Conservation (phyloP, 768 basidiomycete genomes). For the Suillus weaverae region DNA sequence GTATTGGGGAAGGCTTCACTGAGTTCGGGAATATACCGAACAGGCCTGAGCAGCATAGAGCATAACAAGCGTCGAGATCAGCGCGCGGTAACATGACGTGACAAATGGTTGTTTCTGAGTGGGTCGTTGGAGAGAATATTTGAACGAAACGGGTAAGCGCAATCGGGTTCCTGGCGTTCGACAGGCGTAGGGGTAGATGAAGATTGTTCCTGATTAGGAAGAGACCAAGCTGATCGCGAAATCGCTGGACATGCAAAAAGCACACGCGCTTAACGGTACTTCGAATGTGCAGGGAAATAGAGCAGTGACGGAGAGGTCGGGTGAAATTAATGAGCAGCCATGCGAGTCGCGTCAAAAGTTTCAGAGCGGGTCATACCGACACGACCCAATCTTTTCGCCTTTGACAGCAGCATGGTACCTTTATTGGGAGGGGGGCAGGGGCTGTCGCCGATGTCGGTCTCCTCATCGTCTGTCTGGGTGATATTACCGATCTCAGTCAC, state of each 20-base stretch:
- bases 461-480: slow-evolving; percentile 69
- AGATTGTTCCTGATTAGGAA: slow-evolving; percentile 4
- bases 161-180: slow-evolving; percentile 2
- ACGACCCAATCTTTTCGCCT: slow-evolving; percentile 56
- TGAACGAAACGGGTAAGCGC: slow-evolving; percentile 11
- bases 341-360: slow-evolving; percentile 65
- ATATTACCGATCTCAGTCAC: slow-evolving; percentile 68
- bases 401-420: slow-evolving; percentile 40
- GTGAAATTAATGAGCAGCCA: slow-evolving; percentile 43
- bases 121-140: slow-evolving; percentile 13
- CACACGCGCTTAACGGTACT: slow-evolving; percentile 3
- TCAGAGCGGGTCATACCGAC: slow-evolving; percentile 59
- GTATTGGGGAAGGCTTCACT: slow-evolving; percentile 8
- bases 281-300: slow-evolving; percentile 1
- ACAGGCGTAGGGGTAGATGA: slow-evolving; percentile 3
- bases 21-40: slow-evolving; percentile 12
- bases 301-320: background rate
- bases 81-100: slow-evolving; percentile 17
- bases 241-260: background rate
- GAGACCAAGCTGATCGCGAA: slow-evolving; percentile 11
- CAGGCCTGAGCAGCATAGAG: slow-evolving; percentile 12
- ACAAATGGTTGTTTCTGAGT: slow-evolving; percentile 13
- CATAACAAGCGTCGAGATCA: slow-evolving; percentile 18
- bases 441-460: slow-evolving; percentile 79
- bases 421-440: slow-evolving; percentile 84